Evolutionary conservation across 164 flowering plant genomes (phyloP).

Genomic region (Warburgia ugandensis): DNA sequence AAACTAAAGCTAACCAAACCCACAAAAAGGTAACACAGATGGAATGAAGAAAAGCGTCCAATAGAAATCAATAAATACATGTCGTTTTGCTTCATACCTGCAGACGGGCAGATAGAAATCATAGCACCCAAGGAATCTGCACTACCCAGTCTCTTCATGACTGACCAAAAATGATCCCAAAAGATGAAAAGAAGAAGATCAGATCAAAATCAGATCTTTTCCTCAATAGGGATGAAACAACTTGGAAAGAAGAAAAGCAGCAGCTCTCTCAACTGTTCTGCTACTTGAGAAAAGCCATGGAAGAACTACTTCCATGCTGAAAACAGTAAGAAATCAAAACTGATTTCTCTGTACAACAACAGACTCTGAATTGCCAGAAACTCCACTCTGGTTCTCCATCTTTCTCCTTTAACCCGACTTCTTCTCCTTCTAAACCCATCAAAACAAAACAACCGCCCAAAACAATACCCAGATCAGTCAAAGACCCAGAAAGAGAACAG

Average conservation of each 20-base stretch:
- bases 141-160: slow-evolving; percentile 75
- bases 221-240: too few species aligned
- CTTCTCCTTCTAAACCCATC: slow-evolving; percentile 54
- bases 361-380: slow-evolving; percentile 10
- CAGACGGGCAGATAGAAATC: slow-evolving; percentile 59
- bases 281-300: slow-evolving; percentile 14
- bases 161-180: background rate
- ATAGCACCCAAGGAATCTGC: slow-evolving; percentile 76
- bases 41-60: too few species aligned
- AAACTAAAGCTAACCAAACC: too few species aligned
- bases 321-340: too few species aligned
- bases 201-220: too few species aligned
- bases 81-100: too few species aligned
- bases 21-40: too few species aligned
- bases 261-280: slow-evolving; percentile 6
- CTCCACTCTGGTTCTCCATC: slow-evolving; percentile 11
- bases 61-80: too few species aligned
- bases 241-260: background rate
- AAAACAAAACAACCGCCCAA: slow-evolving; percentile 7
- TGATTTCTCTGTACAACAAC: too few species aligned
- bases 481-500: too few species aligned
- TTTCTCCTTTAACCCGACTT: slow-evolving; percentile 21
- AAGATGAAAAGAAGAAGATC: background rate
- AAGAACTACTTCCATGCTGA: slow-evolving; percentile 13
- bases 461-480: slow-evolving; percentile 4